These are phyloP conservation scores for Ustilago hordei DNA, from an alignment of 1,284 basidiomycete species.

Conservation along the genomic window DNA sequence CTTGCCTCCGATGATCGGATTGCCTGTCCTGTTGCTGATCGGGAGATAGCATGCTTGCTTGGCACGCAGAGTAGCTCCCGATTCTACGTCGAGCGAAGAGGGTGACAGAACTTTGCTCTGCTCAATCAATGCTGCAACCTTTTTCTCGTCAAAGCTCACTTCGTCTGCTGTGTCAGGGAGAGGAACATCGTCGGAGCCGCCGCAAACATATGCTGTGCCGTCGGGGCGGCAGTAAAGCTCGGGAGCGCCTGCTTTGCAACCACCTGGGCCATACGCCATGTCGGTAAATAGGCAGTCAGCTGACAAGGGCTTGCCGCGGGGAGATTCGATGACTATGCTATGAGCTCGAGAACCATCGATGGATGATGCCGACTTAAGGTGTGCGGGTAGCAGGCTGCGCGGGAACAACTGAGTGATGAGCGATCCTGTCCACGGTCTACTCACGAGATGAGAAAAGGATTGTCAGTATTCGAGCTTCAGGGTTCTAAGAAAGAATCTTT, in stretches of 20 bases:
- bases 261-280: constrained; percentile 67
- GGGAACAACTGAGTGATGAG: constrained; percentile 74
- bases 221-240: constrained; percentile 68
- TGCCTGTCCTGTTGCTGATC: constrained; percentile 72
- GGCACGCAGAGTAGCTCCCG: constrained; percentile 67
- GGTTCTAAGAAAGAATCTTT: too few species aligned
- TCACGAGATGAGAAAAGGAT: neutral
- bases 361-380: constrained; percentile 66
- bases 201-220: constrained; percentile 70
- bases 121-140: constrained; percentile 71
- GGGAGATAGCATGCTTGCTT: constrained; percentile 75
- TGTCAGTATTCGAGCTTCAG: neutral
- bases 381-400: constrained; percentile 47
- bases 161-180: constrained; percentile 67
- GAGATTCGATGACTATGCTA: constrained; percentile 71
- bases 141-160: constrained; percentile 60
- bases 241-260: constrained; percentile 47
- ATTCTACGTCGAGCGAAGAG: constrained; percentile 69
- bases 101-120: constrained; percentile 72
- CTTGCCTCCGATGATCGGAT: constrained; percentile 72
- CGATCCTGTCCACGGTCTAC: constrained; percentile 83
- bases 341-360: constrained; percentile 72
- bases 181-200: constrained; percentile 70
- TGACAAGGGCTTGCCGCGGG: constrained; percentile 57
- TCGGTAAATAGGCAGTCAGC: constrained; percentile 73